Evolutionary conservation across 495 filamentous ascomycete species (phyloP).

Genomic region (Penicillium canariense): DNA sequence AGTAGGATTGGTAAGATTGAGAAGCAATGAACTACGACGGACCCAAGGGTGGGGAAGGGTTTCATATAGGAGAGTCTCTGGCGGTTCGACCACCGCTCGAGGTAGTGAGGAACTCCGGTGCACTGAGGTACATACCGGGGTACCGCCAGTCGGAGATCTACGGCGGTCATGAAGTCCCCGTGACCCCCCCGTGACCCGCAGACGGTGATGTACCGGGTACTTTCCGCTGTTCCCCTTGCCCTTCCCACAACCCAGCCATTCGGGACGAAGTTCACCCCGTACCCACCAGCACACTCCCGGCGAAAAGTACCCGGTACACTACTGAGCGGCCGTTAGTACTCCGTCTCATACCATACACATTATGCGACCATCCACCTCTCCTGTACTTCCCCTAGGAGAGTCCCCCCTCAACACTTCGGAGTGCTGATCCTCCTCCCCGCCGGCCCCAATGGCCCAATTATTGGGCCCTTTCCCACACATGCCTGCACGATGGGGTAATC

Average conservation of each 20-base stretch:
- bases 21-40: neutral
- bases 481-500: neutral
- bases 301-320: conserved; percentile 19
- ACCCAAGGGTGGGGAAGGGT: neutral
- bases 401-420: neutral
- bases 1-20: neutral
- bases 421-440: conserved; percentile 1
- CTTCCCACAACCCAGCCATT: too few species aligned
- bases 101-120: neutral
- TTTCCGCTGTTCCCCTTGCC: too few species aligned
- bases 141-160: neutral
- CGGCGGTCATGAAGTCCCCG: neutral
- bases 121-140: neutral
- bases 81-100: neutral
- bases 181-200: neutral
- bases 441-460: too few species aligned
- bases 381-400: neutral
- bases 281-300: conserved; percentile 20
- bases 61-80: neutral
- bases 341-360: neutral
- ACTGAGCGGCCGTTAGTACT: neutral
- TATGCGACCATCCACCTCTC: conserved; percentile 7
- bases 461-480: neutral
- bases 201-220: neutral
- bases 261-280: conserved; percentile 21